Base-by-base conservation (phyloP, 345 rosid genomes). In the Microcos paniculata region DNA sequence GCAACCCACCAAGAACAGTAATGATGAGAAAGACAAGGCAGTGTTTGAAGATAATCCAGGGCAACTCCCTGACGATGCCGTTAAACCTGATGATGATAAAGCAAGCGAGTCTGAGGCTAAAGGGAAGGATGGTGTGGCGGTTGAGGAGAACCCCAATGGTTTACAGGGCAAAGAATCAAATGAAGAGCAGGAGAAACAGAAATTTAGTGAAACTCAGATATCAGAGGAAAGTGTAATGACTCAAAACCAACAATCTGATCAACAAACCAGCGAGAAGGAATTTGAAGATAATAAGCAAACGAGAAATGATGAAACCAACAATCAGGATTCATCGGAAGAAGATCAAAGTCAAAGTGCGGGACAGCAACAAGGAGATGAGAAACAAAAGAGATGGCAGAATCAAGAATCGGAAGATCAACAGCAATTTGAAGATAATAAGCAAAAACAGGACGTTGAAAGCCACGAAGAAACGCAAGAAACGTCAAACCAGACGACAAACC, bases 41-140 rank as follows among this genome's bases (percentile, higher is more conserved):
- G 83, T 83, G 4, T 91, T 79, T 58, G 92, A 91, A 71, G 98
- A 95, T 78, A 95, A 91, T 62, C 99, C 96, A 0, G 98, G 97
- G 0, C 85, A 89, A 61, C 94, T 95, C 33, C 98, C 99, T 4
- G 89, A 80, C 1, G 99, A 95, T 75, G 98, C 97, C 26, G 81
- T 95, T 18, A 88, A 90, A 81, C 78, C 95, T 0, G 98, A 90
- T 43, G 93, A 90, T 31, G 67, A 38, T 42, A 51, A 28, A 48
- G 31, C 26, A 45, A 72, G 72, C 7, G 76, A 62, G 8, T 38
- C 72, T 7, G 79, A 73, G 40, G 65, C 66, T 23, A 70, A 46
- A 56, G 76, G 10, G 42, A 58, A 35, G 33, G 78, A 62, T 55
- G 46, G 51, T 3, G 8, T 16, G 3, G 77, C n/a, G 15, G 72